A percentile compares a stretch with the other conserved stretches of the same genome.
Evolutionary conservation across 805 yeast species (phyloP).

Genomic region (Saturnispora kantuleensis): DNA sequence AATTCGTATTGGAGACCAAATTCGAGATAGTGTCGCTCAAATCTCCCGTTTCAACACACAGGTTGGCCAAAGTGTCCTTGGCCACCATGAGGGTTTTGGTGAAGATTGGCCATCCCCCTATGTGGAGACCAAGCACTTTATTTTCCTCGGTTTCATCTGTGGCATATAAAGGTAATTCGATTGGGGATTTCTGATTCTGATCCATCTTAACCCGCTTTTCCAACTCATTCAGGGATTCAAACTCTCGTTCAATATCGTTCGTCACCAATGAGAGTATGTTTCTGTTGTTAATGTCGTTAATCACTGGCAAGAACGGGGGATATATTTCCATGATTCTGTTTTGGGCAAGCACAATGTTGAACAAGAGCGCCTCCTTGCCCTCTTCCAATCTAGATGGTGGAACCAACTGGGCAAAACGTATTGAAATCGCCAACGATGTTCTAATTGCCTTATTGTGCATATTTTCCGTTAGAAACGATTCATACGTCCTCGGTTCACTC

Average conservation of each 20-base stretch:
- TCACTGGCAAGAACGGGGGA: conserved; percentile 20
- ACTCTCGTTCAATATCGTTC: conserved; percentile 8
- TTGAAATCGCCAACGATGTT: conserved; percentile 16
- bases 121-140: conserved; percentile 15
- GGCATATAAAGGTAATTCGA: conserved; percentile 17
- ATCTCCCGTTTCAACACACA: conserved; percentile 19
- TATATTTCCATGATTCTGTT: conserved; percentile 17
- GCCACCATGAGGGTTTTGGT: conserved; percentile 18
- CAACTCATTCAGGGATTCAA: conserved; percentile 5
- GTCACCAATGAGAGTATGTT: conserved; percentile 12
- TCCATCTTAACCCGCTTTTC: conserved; percentile 9
- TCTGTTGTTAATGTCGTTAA: conserved; percentile 14
- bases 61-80: conserved; percentile 19
- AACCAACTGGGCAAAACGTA: conserved; percentile 18
- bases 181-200: conserved; percentile 13
- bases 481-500: conserved; percentile 8
- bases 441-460: conserved; percentile 14
- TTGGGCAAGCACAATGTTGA: conserved; percentile 19
- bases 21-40: conserved; percentile 16
- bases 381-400: conserved; percentile 14
- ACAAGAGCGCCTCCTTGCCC: conserved; percentile 17
- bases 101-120: conserved; percentile 24
- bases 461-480: conserved; percentile 6
- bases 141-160: conserved; percentile 18
- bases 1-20: conserved; percentile 13